phyloP scores from a whole-genome alignment of 169 alveolate species.

The Plasmodium gonderi region DNA sequence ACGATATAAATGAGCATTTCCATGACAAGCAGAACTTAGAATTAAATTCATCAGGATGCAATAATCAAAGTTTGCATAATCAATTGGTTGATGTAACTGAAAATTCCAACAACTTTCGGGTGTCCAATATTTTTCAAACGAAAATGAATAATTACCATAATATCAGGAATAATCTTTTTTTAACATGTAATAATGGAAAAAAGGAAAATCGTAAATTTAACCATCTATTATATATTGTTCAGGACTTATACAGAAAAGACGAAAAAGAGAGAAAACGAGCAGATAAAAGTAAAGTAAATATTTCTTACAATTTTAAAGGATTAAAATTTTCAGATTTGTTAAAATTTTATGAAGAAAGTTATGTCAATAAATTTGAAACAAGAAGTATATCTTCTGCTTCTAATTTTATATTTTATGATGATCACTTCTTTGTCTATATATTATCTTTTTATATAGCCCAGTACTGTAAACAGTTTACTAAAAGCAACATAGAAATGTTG shows the following conservation, averaged over 20 bases:
- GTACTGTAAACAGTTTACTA: conserved; percentile 17
- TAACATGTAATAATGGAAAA: too few species aligned
- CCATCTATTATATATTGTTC: neutral
- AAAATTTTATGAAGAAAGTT: conserved; percentile 30
- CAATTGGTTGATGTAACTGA: neutral
- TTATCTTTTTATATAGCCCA: conserved; percentile 18
- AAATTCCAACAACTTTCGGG: neutral
- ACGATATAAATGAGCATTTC: neutral
- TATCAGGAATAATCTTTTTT: neutral
- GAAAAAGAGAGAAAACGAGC: neutral
- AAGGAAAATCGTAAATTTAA: neutral
- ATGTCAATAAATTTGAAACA: conserved; percentile 1
- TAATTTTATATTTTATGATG: conserved; percentile 37
- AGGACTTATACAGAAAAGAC: conserved; percentile 12
- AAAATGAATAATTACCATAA: neutral
- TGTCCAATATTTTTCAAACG: neutral
- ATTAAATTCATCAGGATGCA: neutral
- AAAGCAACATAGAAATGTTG: conserved; percentile 21
- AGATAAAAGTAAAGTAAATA: conserved; percentile 24
- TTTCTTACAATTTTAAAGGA: conserved; percentile 25
- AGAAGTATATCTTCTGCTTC: neutral
- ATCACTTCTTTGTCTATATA: conserved; percentile 15
- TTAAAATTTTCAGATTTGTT: conserved; percentile 25
- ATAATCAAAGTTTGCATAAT: neutral
- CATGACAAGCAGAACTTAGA: neutral